Base-by-base conservation (phyloP, 1,284 basidiomycete genomes). In the Agroathelia rolfsii region DNA sequence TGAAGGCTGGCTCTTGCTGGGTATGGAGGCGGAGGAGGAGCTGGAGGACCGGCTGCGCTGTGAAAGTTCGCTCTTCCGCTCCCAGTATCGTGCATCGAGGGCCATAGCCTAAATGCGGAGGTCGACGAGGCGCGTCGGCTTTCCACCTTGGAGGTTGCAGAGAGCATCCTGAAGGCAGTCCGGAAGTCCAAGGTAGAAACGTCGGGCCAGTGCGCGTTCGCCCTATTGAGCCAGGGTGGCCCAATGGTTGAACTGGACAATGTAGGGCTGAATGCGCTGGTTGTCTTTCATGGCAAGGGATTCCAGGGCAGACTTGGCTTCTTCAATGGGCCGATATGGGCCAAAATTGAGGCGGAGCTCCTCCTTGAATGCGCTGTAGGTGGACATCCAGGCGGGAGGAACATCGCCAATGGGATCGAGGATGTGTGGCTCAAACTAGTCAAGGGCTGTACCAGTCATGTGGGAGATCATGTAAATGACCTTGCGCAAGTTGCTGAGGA, bases 281-380 rank as follows among this genome's bases (percentile, higher is more conserved):
- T 10, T 6, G 13, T 4, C 5, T 15, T 28, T 26, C 37, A 39
- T 39, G 10, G 13, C 22, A 12, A 23, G 30, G 2, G 17, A 6
- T 3, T 30, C 19, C 1, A 44, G 35, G 5, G 30, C 17, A 11
- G 24, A 28, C 27, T 40, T 29, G 1, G 26, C 36, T 30, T 44
- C 38, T 18, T 31, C 31, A n/a, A 35, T 24, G 2, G 36, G 34
- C 12, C 42, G 14, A 10, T 36, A 36, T 2, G 32, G 35, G 15
- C 41, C 28, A 9, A 42, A 44, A n/a, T 37, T 40, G 9, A n/a
- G 9, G 3, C 28, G 7, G 8, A 42, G 36, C 15, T 42, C 36
- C 2, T 19, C 8, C 7, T 36, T 9, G 24, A 42, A 41, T 6
- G 23, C n/a, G 0, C 14, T 11, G 8, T 36, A 39, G 13, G 38